phyloP scores from a whole-genome alignment of 2,329 filamentous ascomycete genomes.

The Ascochyta viciae-villosae region DNA sequence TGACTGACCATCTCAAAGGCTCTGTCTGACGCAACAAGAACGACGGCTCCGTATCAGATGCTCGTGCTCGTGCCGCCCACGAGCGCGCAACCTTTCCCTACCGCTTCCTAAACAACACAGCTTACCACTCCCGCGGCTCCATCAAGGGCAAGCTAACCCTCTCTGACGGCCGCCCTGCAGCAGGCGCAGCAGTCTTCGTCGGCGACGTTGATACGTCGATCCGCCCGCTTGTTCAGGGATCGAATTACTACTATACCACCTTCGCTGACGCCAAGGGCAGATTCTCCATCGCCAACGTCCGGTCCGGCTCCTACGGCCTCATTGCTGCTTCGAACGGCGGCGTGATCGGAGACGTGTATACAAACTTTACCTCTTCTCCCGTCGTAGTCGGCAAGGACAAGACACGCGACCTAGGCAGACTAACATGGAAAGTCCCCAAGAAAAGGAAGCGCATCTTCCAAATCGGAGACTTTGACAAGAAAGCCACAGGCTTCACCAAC shows the following conservation, averaged over 20 bases:
- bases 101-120: slow-evolving; percentile 51
- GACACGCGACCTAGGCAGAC: slow-evolving; percentile 39
- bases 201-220: slow-evolving; percentile 53
- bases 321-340: slow-evolving; percentile 57
- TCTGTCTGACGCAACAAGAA: slow-evolving; percentile 41
- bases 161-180: slow-evolving; percentile 54
- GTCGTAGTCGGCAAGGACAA: slow-evolving; percentile 42
- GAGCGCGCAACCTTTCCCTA: slow-evolving; percentile 55
- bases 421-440: slow-evolving; percentile 49
- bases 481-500: slow-evolving; percentile 50
- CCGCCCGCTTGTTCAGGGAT: slow-evolving; percentile 54
- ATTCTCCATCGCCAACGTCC: slow-evolving; percentile 53
- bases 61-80: slow-evolving; percentile 39
- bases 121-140: slow-evolving; percentile 54
- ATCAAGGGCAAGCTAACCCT: slow-evolving; percentile 52
- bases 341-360: slow-evolving; percentile 53
- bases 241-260: slow-evolving; percentile 55
- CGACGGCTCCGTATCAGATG: slow-evolving; percentile 53
- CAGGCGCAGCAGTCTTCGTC: slow-evolving; percentile 55
- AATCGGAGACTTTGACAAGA: slow-evolving; percentile 55
- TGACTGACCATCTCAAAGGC: not conserved
- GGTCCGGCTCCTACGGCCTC: slow-evolving; percentile 51
- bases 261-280: slow-evolving; percentile 50
- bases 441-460: slow-evolving; percentile 51
- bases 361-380: slow-evolving; percentile 48